Conservation (phyloP, 2,329 filamentous ascomycete species). For the Diaporthe citri region DNA sequence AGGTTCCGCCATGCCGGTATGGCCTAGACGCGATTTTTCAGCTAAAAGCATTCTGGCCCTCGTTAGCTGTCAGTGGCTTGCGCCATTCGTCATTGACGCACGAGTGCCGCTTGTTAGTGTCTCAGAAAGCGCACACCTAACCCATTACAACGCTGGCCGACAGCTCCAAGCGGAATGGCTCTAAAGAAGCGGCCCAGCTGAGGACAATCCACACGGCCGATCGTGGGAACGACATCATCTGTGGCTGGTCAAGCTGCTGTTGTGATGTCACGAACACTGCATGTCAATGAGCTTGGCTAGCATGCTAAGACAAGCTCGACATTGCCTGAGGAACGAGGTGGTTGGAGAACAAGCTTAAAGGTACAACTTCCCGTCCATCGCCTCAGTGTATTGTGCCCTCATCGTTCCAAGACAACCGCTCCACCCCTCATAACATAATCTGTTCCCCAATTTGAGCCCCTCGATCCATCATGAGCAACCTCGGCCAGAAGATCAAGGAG, state of each 20-base stretch:
- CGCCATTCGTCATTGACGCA: conserved; percentile 36
- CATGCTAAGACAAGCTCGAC: not conserved
- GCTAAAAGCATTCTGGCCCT: conserved; percentile 17
- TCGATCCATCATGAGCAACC: conserved; percentile 23
- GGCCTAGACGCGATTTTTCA: conserved; percentile 4
- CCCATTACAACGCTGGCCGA: conserved; percentile 16
- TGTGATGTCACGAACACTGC: conserved; percentile 33
- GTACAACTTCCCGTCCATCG: not conserved
- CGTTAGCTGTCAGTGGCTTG: conserved; percentile 7
- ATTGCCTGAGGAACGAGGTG: not conserved
- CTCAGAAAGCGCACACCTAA: conserved; percentile 21
- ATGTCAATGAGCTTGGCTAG: conserved; percentile 21
- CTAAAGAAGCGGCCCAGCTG: conserved; percentile 27
- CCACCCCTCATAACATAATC: too few species aligned
- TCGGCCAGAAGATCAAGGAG: conserved; percentile 38
- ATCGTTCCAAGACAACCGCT: not conserved
- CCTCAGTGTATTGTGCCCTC: too few species aligned
- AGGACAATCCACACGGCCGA: not conserved
- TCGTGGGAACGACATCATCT: conserved; percentile 8
- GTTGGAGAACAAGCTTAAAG: not conserved
- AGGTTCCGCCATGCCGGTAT: conserved; percentile 31
- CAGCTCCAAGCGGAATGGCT: conserved; percentile 8
- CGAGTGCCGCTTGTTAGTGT: conserved; percentile 24
- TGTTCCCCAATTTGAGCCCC: not conserved
- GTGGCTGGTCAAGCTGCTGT: not conserved